Conservation (phyloP, 495 filamentous ascomycete species). For the Aspergillus baeticus region DNA sequence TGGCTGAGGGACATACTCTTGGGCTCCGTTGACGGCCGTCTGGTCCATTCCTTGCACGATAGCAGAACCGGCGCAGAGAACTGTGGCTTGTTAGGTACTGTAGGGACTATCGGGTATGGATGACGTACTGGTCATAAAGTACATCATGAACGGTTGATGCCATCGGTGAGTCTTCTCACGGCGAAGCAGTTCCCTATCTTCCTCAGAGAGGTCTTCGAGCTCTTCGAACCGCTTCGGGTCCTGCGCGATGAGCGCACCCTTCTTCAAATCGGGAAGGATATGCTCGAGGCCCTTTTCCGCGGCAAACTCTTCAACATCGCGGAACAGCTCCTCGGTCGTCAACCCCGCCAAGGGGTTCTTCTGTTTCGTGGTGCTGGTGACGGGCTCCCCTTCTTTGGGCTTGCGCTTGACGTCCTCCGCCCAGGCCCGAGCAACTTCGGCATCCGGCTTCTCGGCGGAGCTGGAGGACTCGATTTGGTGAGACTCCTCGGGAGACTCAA, state of each 20-base stretch:
- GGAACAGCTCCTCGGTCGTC: constrained; percentile 49
- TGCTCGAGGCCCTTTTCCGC: constrained; percentile 50
- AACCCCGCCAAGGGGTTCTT: constrained; percentile 55
- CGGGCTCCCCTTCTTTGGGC: neutral
- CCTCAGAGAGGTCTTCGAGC: constrained; percentile 40
- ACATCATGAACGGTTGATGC: constrained; percentile 54
- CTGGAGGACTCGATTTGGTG: constrained; percentile 11
- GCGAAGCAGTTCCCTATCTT: constrained; percentile 52
- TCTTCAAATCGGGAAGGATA: constrained; percentile 57
- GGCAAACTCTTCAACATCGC: constrained; percentile 61
- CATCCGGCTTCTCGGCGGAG: constrained; percentile 12
- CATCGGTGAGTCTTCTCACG: constrained; percentile 53
- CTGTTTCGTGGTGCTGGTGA: constrained; percentile 30
- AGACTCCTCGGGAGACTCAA: constrained; percentile 9
- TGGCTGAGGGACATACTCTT: constrained; percentile 48
- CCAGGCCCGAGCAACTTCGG: constrained; percentile 16
- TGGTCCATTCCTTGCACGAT: constrained; percentile 69
- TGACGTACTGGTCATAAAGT: constrained; percentile 49
- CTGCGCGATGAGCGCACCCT: constrained; percentile 65
- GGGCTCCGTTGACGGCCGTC: constrained; percentile 74
- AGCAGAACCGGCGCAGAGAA: constrained; percentile 46
- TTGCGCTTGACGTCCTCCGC: constrained; percentile 10
- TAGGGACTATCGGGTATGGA: neutral
- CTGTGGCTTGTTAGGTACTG: constrained; percentile 1
- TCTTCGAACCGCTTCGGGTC: constrained; percentile 42